Evolutionary conservation across 2,329 filamentous ascomycete genomes (phyloP).

Genomic region (Aspergillus arachidicola): DNA sequence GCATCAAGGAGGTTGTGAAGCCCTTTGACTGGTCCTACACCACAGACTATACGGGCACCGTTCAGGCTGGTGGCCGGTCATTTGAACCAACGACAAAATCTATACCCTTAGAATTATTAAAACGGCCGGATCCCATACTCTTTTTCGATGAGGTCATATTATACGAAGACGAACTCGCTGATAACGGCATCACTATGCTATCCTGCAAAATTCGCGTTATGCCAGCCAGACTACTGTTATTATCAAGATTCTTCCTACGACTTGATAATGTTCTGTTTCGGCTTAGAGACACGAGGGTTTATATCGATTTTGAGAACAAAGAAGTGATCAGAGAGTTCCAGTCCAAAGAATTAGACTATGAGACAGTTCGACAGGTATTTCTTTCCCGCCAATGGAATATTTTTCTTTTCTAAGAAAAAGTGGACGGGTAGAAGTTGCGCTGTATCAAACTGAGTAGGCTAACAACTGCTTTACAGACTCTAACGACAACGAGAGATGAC

Average conservation of each 20-base stretch:
- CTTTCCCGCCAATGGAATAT: not conserved
- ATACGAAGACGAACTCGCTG: constrained; percentile 96
- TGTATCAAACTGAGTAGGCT: not conserved
- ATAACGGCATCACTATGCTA: constrained; percentile 91
- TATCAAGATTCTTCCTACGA: constrained; percentile 87
- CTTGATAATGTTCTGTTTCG: constrained; percentile 87
- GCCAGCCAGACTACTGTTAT: constrained; percentile 80
- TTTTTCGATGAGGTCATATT: constrained; percentile 97
- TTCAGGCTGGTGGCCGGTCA: constrained; percentile 42
- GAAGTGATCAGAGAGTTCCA: constrained; percentile 88
- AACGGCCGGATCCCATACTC: constrained; percentile 86
- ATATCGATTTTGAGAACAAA: constrained; percentile 80
- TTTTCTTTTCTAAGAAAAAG: not conserved
- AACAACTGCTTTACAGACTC: constrained; percentile 37
- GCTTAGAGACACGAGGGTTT: constrained; percentile 86
- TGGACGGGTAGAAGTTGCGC: not conserved
- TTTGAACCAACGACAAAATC: constrained; percentile 52
- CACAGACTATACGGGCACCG: constrained; percentile 79
- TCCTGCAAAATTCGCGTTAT: constrained; percentile 93
- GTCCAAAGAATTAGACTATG: constrained; percentile 80
- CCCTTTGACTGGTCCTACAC: constrained; percentile 99
- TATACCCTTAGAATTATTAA: constrained; percentile 85
- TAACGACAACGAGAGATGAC: constrained; percentile 67
- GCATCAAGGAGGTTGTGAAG: constrained; percentile 90
- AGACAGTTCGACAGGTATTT: constrained; percentile 68